Percentiles rank a stretch among this genome's conserved stretches.
These are phyloP conservation scores for Schizochytrium sp. DNA, from an alignment of 108 stramenopile species.

Conservation along the genomic window DNA sequence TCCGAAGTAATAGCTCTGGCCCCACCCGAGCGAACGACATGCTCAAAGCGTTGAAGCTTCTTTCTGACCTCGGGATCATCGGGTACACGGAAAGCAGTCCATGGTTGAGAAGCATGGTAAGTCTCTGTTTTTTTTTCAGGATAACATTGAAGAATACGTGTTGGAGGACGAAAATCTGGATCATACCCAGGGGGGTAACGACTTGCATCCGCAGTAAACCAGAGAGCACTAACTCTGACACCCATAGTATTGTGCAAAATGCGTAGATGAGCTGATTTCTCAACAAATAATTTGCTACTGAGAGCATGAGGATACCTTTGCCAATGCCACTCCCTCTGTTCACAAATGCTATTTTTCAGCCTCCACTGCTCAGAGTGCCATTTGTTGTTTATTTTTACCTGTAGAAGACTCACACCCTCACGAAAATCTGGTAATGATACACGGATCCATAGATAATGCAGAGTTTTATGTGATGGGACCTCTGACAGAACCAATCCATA, in stretches of 20 bases:
- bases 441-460: slow-evolving; percentile 8
- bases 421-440: background rate
- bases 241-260: slow-evolving; percentile 37
- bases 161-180: background rate
- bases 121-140: background rate
- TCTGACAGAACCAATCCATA: background rate
- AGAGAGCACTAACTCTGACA: slow-evolving; percentile 45
- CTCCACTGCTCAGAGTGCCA: slow-evolving; percentile 50
- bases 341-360: background rate
- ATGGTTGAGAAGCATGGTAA: background rate
- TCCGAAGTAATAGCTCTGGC: background rate
- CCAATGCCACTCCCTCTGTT: slow-evolving; percentile 22
- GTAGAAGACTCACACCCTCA: background rate
- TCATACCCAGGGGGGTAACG: background rate
- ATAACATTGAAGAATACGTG: slow-evolving; percentile 5
- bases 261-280: background rate
- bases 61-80: background rate
- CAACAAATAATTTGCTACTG: background rate
- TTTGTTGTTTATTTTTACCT: slow-evolving; percentile 11
- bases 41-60: slow-evolving; percentile 18
- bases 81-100: slow-evolving; percentile 44
- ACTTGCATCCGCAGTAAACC: background rate
- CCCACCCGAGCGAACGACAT: background rate
- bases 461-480: background rate
- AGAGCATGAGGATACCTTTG: slow-evolving; percentile 20